A percentile compares a stretch with the other conserved stretches of the same genome.
Evolutionary conservation across 31 red algal genomes (phyloP).

Genomic region (Odonthalia washingtoniensis): DNA sequence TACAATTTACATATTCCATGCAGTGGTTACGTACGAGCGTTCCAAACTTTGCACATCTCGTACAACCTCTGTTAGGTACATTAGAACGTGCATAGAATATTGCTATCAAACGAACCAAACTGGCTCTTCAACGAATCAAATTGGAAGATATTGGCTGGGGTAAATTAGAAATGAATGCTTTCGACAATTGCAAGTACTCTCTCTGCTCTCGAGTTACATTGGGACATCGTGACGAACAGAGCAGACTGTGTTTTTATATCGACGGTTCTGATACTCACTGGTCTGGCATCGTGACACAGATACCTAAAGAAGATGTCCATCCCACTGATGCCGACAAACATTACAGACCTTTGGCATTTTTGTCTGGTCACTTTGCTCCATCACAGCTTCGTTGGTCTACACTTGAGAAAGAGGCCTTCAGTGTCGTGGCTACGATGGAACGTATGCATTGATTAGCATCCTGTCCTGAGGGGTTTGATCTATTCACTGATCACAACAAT

Average conservation of each 20-base stretch:
- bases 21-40: constrained; percentile 12
- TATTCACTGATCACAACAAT: too few relatives aligned
- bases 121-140: neutral
- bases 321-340: neutral
- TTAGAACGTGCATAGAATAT: neutral
- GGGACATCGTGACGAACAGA: constrained; percentile 9
- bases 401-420: neutral
- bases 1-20: neutral
- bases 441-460: neutral
- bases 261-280: constrained; percentile 1
- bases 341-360: neutral
- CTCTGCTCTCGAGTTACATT: neutral
- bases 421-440: neutral
- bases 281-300: neutral
- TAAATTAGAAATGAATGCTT: constrained; percentile 10
- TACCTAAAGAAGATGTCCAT: neutral
- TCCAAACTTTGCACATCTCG: neutral
- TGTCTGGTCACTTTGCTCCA: neutral
- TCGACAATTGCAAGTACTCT: constrained; percentile 19
- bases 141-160: neutral
- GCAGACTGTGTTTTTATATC: neutral
- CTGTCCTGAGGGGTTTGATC: neutral
- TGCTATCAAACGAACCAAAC: neutral
- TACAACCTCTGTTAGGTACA: neutral
- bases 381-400: neutral